A percentile compares a stretch with the other conserved stretches of the same genome.
Conservation (phyloP, 192 early-diverging fungal species). For the Phlyctochytrium arcticum region DNA sequence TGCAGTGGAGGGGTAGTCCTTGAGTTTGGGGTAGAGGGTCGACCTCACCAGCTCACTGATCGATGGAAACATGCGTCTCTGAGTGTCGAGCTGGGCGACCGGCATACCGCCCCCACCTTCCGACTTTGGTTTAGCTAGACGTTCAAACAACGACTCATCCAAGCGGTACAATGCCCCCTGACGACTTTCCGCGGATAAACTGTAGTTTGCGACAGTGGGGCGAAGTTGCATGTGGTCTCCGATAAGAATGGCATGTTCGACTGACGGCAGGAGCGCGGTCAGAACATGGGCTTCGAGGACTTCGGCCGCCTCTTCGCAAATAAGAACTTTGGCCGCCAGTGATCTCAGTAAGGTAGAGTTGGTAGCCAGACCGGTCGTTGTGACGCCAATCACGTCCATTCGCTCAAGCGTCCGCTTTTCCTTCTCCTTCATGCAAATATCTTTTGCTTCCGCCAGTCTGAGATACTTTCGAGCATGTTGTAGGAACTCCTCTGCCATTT, state of each 20-base stretch:
- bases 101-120: constrained; percentile 9
- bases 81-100: constrained; percentile 10
- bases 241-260: constrained; percentile 33
- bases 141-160: constrained; percentile 37
- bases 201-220: constrained; percentile 6
- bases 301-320: constrained; percentile 40
- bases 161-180: constrained; percentile 27
- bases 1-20: constrained; percentile 11
- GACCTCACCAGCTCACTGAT: constrained; percentile 25
- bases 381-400: constrained; percentile 56
- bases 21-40: constrained; percentile 26
- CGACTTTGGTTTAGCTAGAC: constrained; percentile 17
- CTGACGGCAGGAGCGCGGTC: constrained; percentile 9
- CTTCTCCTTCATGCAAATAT: no score
- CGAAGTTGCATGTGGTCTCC: constrained; percentile 38
- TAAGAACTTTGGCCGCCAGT: constrained; percentile 28
- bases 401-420: no score
- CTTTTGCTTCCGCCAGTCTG: no score
- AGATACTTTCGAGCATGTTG: no score
- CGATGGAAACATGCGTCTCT: constrained; percentile 36
- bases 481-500: no score
- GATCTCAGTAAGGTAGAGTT: constrained; percentile 31
- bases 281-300: constrained; percentile 36
- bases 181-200: constrained; percentile 1
- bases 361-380: constrained; percentile 59